These are phyloP conservation scores for Colletotrichum sp. DNA, from an alignment of 2,329 filamentous ascomycete genomes.

Conservation along the genomic window DNA sequence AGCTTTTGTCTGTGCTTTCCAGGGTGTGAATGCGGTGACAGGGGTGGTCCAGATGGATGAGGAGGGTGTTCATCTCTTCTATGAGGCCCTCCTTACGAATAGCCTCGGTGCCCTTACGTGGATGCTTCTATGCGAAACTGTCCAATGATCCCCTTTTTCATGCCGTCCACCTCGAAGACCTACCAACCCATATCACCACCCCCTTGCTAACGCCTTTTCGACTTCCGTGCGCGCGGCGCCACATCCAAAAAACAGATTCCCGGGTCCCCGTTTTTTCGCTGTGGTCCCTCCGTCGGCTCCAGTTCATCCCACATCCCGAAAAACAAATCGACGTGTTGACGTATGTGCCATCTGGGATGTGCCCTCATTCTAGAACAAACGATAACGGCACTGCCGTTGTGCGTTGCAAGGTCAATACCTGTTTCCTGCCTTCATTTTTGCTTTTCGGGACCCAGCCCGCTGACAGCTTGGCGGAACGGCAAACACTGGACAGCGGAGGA, in stretches of 20 bases:
- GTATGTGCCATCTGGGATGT: not conserved
- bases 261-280: not conserved
- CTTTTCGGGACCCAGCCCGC: not conserved
- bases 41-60: not conserved
- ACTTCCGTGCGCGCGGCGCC: not conserved
- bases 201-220: not conserved
- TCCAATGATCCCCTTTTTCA: not conserved
- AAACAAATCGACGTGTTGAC: not conserved
- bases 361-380: not conserved
- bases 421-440: not conserved
- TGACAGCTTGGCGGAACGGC: not conserved
- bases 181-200: not conserved
- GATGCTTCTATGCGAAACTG: not conserved
- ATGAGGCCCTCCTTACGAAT: not conserved
- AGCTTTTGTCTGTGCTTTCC: not conserved
- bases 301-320: slow-evolving; percentile 10
- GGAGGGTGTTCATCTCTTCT: not conserved
- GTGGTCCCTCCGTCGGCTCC: not conserved
- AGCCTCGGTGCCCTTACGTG: not conserved
- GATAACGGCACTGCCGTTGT: not conserved
- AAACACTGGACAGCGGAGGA: not conserved
- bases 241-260: not conserved
- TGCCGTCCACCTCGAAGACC: not conserved
- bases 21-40: not conserved
- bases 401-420: not conserved